A percentile compares a stretch with the other conserved stretches of the same genome.
These are phyloP conservation scores for Patellaria atrata DNA, from an alignment of 495 filamentous ascomycete genomes.

Conservation along the genomic window DNA sequence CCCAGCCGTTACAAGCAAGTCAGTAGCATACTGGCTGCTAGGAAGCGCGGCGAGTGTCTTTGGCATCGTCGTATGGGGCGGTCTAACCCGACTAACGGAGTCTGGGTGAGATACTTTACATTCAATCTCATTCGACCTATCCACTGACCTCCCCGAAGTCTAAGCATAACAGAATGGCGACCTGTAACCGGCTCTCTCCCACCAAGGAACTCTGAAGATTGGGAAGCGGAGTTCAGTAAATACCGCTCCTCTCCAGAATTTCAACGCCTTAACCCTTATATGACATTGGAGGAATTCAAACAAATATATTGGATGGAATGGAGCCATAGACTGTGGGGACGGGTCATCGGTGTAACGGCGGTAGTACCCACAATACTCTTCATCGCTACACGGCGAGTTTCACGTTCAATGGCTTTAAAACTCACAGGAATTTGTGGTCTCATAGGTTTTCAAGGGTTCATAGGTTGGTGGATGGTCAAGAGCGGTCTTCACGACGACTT, in stretches of 20 bases:
- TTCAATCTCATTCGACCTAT: background rate
- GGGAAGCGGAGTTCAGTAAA: conserved; percentile 83
- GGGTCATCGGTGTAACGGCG: conserved; percentile 79
- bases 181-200: conserved; percentile 91
- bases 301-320: conserved; percentile 99
- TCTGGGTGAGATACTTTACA: conserved; percentile 60
- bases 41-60: conserved; percentile 86
- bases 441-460: conserved; percentile 88
- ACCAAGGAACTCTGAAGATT: conserved; percentile 57
- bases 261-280: conserved; percentile 74
- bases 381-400: conserved; percentile 64
- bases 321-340: conserved; percentile 92
- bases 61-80: conserved; percentile 91
- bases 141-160: conserved; percentile 35
- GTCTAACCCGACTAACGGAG: conserved; percentile 84
- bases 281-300: conserved; percentile 87
- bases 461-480: conserved; percentile 99
- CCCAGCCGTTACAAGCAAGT: conserved; percentile 56
- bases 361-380: conserved; percentile 81
- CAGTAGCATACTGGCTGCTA: conserved; percentile 82
- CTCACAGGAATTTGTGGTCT: conserved; percentile 73
- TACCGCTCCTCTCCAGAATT: conserved; percentile 88
- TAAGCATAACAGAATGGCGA: conserved; percentile 98
- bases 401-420: conserved; percentile 55
- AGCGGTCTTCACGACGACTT: conserved; percentile 88